A percentile compares a stretch with the other conserved stretches of the same genome.
phyloP scores from a whole-genome alignment of 345 rosid genomes.

The Salix udensis region DNA sequence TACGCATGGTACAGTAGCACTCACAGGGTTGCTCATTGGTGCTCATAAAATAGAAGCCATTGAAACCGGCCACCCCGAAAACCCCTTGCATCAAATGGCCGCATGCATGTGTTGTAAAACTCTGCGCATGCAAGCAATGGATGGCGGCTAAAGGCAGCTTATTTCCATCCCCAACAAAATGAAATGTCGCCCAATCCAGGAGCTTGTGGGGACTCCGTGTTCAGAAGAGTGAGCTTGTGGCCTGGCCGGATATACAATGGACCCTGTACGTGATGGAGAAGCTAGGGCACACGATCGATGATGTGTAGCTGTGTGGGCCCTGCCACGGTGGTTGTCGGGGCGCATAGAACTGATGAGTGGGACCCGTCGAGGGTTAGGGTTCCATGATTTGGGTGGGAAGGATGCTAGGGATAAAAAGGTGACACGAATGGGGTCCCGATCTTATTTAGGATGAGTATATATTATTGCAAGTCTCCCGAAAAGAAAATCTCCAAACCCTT shows the following conservation, averaged over 20 bases:
- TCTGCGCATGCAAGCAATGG: conserved; percentile 49
- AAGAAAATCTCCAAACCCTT: background rate
- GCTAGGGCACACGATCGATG: conserved; percentile 52
- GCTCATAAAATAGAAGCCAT: conserved; percentile 2
- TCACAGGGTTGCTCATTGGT: conserved; percentile 33
- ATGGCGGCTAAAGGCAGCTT: conserved; percentile 58
- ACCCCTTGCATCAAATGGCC: conserved; percentile 8
- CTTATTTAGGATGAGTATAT: conserved; percentile 8
- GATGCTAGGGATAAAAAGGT: conserved; percentile 5
- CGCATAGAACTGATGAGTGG: conserved; percentile 32
- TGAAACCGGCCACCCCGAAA: background rate
- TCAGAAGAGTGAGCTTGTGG: conserved; percentile 12
- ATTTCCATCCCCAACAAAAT: conserved; percentile 26
- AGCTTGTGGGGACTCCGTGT: conserved; percentile 47
- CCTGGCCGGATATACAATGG: conserved; percentile 23
- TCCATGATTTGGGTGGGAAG: conserved; percentile 29
- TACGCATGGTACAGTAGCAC: conserved; percentile 93
- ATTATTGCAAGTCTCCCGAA: background rate
- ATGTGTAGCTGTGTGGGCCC: conserved; percentile 46
- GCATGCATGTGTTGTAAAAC: conserved; percentile 39
- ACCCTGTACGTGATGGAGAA: conserved; percentile 31
- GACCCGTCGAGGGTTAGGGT: conserved; percentile 30
- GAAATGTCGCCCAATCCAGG: conserved; percentile 27
- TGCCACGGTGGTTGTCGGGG: conserved; percentile 49
- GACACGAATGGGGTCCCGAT: conserved; percentile 21